phyloP scores from a whole-genome alignment of 1,139 yeast genomes.

The Blastobotrys apis region DNA sequence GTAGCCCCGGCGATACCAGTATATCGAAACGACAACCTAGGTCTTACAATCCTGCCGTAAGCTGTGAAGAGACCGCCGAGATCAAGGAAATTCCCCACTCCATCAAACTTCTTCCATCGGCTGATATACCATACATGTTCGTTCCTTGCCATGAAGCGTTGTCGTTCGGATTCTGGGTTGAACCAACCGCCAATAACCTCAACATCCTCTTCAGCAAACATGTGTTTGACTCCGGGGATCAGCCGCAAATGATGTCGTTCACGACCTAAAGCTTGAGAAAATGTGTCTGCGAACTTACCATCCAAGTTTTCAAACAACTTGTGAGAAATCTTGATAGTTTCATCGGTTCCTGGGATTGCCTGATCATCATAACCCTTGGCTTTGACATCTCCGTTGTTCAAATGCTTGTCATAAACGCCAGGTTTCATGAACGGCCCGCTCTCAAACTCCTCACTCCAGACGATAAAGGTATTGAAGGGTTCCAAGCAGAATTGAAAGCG shows the following conservation, averaged over 20 bases:
- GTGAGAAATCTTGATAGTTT: not conserved
- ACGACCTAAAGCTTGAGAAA: not conserved
- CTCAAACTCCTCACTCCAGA: no score
- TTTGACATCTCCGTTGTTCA: not conserved
- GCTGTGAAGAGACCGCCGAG: constrained; percentile 76
- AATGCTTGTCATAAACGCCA: constrained; percentile 27
- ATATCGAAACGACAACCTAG: constrained; percentile 56
- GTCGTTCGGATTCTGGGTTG: constrained; percentile 45
- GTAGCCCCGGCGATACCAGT: constrained; percentile 54
- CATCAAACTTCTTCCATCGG: constrained; percentile 61
- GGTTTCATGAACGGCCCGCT: constrained; percentile 49
- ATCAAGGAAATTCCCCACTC: constrained; percentile 71
- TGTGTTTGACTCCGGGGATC: constrained; percentile 1
- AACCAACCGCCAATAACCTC: constrained; percentile 50
- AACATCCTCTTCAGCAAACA: not conserved
- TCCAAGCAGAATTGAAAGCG: no score
- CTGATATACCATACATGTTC: constrained; percentile 41
- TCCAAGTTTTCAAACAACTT: not conserved
- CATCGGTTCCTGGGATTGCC: not conserved
- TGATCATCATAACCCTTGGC: not conserved
- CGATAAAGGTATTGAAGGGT: no score
- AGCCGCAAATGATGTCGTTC: constrained; percentile 2
- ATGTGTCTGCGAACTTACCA: constrained; percentile 3
- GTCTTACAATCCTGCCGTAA: constrained; percentile 44
- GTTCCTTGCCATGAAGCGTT: constrained; percentile 45